Evolutionary conservation across 2,329 filamentous ascomycete genomes (phyloP), one percentile per base, ranked within the genome.

Genomic region (Diplodia corticola): DNA sequence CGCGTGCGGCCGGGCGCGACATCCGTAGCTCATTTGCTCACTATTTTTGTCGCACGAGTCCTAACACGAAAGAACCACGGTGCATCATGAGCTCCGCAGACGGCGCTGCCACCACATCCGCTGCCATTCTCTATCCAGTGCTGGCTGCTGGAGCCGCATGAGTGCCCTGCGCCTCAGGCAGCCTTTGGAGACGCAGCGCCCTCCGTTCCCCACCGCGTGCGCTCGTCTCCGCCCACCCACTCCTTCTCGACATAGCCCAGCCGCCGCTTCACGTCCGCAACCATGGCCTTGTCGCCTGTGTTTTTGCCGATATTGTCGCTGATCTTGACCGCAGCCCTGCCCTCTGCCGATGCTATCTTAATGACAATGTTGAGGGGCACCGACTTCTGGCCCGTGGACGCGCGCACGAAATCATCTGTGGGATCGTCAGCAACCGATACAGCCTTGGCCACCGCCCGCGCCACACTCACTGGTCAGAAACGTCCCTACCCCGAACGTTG

Each of bases 281-380:
- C 91, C 1, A 90, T 91, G 22, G 84, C 84, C 72, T 88, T 87
- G 74, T 97, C 90, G 7, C 95, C 95, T 0, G 93, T 98, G 74
- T 99, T 99, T 84, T 99, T 99, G 53, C 93, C 87, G 70, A 89
- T 85, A 74, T 98, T 97, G 77, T 84, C 85, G 71, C 88, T 97
- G 71, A 99, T 91, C 83, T 99, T 99, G 74, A 99, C 88, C 2
- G 95, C 93, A 0, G 90, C 87, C 54, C 89, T 86, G 5, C 93
- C 93, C 15, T 83, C 87, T 0, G 93, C 95, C 10, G 91, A 93
- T 69, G 91, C 92, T 68, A 99, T 85, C 81, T 99, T 99, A 80
- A 99, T 97, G 71, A 99, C 95, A 73, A 99, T 99, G 74, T 99
- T 99, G 64, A 99, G 81, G 0, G 95, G 95, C 17, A 89, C 87